These are phyloP conservation scores for Elongisporangium undulatum DNA, from an alignment of 352 stramenopile genomes.

Conservation along the genomic window DNA sequence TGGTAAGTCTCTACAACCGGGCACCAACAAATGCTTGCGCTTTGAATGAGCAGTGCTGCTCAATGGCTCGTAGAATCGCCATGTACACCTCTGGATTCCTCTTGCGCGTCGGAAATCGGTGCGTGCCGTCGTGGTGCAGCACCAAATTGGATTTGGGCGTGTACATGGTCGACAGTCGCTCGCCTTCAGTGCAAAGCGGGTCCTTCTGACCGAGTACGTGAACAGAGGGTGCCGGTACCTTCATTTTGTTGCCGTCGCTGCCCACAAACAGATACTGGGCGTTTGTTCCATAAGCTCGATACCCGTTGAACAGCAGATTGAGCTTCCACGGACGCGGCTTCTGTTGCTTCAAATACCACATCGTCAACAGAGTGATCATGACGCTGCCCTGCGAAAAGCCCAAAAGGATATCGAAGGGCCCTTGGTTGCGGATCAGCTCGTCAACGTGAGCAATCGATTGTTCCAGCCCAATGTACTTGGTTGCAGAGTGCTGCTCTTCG, in stretches of 20 bases:
- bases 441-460: slow-evolving; percentile 40
- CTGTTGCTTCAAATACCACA: slow-evolving; percentile 31
- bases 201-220: slow-evolving; percentile 62
- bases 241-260: slow-evolving; percentile 14
- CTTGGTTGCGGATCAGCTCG: slow-evolving; percentile 30
- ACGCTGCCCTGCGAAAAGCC: slow-evolving; percentile 67
- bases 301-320: slow-evolving; percentile 35
- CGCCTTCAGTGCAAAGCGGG: slow-evolving; percentile 27
- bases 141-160: slow-evolving; percentile 27
- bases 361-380: slow-evolving; percentile 38
- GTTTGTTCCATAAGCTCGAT: slow-evolving; percentile 16
- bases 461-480: slow-evolving; percentile 37
- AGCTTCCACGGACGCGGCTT: slow-evolving; percentile 41
- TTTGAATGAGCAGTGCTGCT: slow-evolving; percentile 12
- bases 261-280: slow-evolving; percentile 29
- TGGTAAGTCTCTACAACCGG: background rate
- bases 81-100: slow-evolving; percentile 27
- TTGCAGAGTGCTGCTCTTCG: slow-evolving; percentile 2
- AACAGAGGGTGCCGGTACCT: slow-evolving; percentile 52
- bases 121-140: slow-evolving; percentile 32
- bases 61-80: slow-evolving; percentile 20
- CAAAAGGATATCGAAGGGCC: slow-evolving; percentile 53
- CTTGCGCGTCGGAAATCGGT: slow-evolving; percentile 28
- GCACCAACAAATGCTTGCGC: background rate
- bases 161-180: slow-evolving; percentile 38